These are phyloP conservation scores for Heterobasidion occidentale DNA, from an alignment of 1,284 basidiomycete genomes.

Conservation along the genomic window DNA sequence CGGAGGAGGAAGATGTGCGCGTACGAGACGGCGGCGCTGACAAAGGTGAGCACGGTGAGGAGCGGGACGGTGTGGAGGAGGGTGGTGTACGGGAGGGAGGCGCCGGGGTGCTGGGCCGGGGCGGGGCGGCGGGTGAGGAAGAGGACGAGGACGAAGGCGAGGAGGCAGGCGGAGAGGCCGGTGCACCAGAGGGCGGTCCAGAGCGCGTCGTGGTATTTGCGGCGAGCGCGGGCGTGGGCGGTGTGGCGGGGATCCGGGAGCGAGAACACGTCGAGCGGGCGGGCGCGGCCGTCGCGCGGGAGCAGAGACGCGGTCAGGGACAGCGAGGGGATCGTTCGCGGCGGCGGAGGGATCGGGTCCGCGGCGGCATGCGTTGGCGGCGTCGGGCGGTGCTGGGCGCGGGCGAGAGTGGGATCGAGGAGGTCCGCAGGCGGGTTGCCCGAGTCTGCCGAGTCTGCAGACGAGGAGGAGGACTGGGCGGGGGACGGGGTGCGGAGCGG, in stretches of 20 bases:
- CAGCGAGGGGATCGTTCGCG: slow-evolving; percentile 34
- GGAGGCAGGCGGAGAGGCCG: slow-evolving; percentile 46
- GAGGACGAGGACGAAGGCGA: slow-evolving; percentile 57
- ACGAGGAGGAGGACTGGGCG: slow-evolving; percentile 35
- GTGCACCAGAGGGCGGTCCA: slow-evolving; percentile 67
- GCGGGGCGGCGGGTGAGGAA: slow-evolving; percentile 38
- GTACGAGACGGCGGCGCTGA: slow-evolving; percentile 69
- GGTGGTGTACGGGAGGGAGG: slow-evolving; percentile 57
- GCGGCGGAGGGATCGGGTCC: slow-evolving; percentile 16
- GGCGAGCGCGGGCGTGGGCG: slow-evolving; percentile 36
- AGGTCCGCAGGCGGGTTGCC: slow-evolving; percentile 29
- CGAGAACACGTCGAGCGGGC: slow-evolving; percentile 61
- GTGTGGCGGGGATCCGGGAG: slow-evolving; percentile 66
- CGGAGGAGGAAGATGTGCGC: slow-evolving; percentile 71
- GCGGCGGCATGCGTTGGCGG: not conserved
- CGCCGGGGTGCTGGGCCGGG: slow-evolving; percentile 23
- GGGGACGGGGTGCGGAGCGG: slow-evolving; percentile 40
- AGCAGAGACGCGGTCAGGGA: slow-evolving; percentile 68
- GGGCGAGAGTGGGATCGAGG: slow-evolving; percentile 13
- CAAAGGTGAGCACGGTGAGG: slow-evolving; percentile 69
- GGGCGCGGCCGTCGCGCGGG: slow-evolving; percentile 53
- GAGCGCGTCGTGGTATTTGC: slow-evolving; percentile 62
- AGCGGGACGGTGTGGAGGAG: slow-evolving; percentile 81
- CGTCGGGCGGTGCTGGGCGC: not conserved
- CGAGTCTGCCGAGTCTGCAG: slow-evolving; percentile 27